These are phyloP conservation scores for Neospora caninum DNA, from an alignment of 169 alveolate species.

Conservation along the genomic window DNA sequence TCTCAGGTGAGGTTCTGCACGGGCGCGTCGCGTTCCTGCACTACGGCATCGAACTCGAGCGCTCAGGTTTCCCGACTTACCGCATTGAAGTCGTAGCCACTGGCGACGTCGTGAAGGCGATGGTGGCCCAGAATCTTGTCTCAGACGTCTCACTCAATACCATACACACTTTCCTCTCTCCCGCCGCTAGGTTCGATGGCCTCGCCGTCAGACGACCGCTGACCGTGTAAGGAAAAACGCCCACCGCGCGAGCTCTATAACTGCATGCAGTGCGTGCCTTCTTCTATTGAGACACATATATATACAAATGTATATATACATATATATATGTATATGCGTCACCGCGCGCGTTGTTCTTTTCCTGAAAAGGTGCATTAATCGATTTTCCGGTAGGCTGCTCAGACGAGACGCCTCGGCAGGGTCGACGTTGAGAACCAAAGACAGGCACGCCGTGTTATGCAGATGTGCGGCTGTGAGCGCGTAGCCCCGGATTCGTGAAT, in stretches of 20 bases:
- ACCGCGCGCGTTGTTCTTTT: no score
- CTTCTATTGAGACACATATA: no score
- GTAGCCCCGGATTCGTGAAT: no score
- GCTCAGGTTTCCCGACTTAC: slow-evolving; percentile 60
- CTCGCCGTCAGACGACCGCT: slow-evolving; percentile 29
- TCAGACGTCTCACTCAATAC: background rate
- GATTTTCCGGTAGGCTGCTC: no score
- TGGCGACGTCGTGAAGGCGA: slow-evolving; percentile 64
- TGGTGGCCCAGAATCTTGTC: slow-evolving; percentile 44
- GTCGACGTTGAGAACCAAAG: no score
- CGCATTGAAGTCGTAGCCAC: slow-evolving; percentile 72
- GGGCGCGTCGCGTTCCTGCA: slow-evolving; percentile 71
- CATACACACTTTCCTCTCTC: slow-evolving; percentile 9
- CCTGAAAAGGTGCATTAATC: no score
- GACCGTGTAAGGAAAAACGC: background rate
- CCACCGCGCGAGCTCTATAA: background rate
- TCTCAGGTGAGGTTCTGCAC: slow-evolving; percentile 67
- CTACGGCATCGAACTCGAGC: slow-evolving; percentile 65
- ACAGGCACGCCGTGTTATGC: no score
- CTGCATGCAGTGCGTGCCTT: background rate
- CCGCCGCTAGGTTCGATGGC: slow-evolving; percentile 22
- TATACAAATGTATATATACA: no score
- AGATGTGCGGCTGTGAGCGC: no score
- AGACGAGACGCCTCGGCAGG: no score
- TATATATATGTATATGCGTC: background rate